phyloP scores from a whole-genome alignment of 192 early-diverging fungal species.

The Coemansia interrupta region DNA sequence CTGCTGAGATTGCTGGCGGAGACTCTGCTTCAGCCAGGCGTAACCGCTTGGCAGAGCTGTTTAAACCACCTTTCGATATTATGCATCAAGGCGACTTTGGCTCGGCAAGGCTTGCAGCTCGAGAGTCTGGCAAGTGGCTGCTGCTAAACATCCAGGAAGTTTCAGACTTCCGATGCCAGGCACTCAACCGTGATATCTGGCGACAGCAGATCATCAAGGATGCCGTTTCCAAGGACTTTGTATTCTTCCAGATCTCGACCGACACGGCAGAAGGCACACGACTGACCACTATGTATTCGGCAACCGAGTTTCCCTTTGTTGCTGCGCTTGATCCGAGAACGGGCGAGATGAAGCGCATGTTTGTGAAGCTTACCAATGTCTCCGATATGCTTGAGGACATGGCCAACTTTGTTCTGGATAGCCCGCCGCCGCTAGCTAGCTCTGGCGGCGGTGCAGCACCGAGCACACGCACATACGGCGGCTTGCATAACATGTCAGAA shows the following conservation, averaged over 20 bases:
- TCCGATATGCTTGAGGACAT: conserved; percentile 73
- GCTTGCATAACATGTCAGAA: conserved; percentile 74
- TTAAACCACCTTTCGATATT: conserved; percentile 82
- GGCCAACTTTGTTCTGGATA: conserved; percentile 52
- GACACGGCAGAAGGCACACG: conserved; percentile 67
- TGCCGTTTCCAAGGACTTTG: conserved; percentile 71
- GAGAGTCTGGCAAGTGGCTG: conserved; percentile 69
- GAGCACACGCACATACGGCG: conserved; percentile 15
- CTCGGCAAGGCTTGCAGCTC: conserved; percentile 63
- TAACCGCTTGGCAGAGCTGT: conserved; percentile 72
- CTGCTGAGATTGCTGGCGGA: conserved; percentile 55
- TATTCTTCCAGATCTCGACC: conserved; percentile 75
- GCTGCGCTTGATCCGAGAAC: conserved; percentile 87
- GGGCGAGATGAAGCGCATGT: conserved; percentile 76
- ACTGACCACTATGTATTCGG: conserved; percentile 71
- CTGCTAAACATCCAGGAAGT: conserved; percentile 83
- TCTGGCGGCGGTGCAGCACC: not conserved
- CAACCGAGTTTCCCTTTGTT: conserved; percentile 73
- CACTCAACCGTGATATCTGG: conserved; percentile 94
- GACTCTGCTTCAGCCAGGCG: conserved; percentile 31
- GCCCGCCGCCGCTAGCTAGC: conserved; percentile 15
- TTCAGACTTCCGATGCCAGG: conserved; percentile 80
- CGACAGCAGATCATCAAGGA: conserved; percentile 73
- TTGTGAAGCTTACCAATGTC: conserved; percentile 56
- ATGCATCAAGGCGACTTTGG: conserved; percentile 76